phyloP scores from a whole-genome alignment of 148 eudicot species.

The Dianthus caryophyllus region DNA sequence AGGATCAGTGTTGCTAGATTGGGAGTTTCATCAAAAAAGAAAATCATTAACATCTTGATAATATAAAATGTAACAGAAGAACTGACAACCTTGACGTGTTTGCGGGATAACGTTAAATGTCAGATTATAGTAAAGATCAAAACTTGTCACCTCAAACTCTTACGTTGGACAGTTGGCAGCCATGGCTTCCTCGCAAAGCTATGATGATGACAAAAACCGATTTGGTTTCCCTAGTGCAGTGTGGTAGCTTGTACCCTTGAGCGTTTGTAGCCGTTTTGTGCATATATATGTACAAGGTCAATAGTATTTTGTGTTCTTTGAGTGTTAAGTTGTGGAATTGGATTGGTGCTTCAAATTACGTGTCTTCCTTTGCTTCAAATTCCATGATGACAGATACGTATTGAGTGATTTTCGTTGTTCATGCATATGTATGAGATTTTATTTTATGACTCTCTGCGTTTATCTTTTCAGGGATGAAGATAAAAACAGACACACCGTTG shows the following conservation, averaged over 20 bases:
- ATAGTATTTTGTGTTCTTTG: neutral
- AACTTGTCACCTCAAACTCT: too few species aligned
- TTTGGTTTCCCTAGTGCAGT: neutral
- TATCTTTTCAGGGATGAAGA: slow-evolving; percentile 75
- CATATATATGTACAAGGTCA: neutral
- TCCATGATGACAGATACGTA: neutral
- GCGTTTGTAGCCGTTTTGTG: neutral
- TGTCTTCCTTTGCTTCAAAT: neutral
- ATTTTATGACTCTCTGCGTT: neutral
- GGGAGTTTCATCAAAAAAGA: too few species aligned
- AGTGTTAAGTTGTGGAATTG: neutral
- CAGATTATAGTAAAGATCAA: too few species aligned
- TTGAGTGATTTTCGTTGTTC: neutral
- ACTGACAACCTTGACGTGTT: too few species aligned
- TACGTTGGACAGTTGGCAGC: too few species aligned
- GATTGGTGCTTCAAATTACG: neutral
- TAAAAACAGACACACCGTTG: slow-evolving; percentile 90
- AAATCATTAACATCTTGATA: too few species aligned
- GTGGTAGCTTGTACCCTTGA: neutral
- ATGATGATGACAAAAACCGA: neutral
- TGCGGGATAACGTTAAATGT: too few species aligned
- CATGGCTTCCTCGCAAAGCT: neutral
- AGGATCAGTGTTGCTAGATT: too few species aligned
- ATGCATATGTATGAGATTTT: neutral
- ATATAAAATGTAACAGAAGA: too few species aligned